Evolutionary conservation across 768 basidiomycete species (phyloP).

Genomic region (Macrolepiota albuminosa): DNA sequence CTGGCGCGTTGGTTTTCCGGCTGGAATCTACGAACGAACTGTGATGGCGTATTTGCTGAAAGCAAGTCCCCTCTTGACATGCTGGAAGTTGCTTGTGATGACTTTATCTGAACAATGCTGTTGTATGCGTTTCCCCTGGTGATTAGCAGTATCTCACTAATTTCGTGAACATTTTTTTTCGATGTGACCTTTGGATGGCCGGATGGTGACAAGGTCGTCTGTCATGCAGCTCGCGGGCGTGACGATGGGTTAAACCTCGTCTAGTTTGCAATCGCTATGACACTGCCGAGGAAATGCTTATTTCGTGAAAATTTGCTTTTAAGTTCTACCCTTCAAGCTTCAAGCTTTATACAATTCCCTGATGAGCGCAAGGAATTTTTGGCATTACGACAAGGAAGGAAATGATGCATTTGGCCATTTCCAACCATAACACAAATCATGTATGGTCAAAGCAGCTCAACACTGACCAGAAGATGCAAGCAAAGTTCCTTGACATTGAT

Average conservation of each 20-base stretch:
- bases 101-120: slow-evolving; percentile 16
- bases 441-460: neutral
- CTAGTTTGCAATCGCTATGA: no score
- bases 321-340: slow-evolving; percentile 26
- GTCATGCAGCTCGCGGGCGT: no score
- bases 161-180: slow-evolving; percentile 16
- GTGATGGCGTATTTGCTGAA: slow-evolving; percentile 16
- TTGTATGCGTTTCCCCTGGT: slow-evolving; percentile 6
- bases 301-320: slow-evolving; percentile 23
- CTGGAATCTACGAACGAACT: slow-evolving; percentile 22
- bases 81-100: neutral
- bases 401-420: neutral
- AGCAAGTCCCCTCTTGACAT: slow-evolving; percentile 9
- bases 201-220: no score
- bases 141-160: neutral
- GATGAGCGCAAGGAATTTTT: slow-evolving; percentile 31
- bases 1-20: slow-evolving; percentile 30
- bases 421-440: neutral
- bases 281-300: no score
- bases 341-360: slow-evolving; percentile 37
- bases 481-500: neutral
- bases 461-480: neutral
- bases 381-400: slow-evolving; percentile 17
- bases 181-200: no score
- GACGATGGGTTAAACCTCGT: no score